Conservation (phyloP, 768 basidiomycete species). For the Pleurotus eryngii region DNA sequence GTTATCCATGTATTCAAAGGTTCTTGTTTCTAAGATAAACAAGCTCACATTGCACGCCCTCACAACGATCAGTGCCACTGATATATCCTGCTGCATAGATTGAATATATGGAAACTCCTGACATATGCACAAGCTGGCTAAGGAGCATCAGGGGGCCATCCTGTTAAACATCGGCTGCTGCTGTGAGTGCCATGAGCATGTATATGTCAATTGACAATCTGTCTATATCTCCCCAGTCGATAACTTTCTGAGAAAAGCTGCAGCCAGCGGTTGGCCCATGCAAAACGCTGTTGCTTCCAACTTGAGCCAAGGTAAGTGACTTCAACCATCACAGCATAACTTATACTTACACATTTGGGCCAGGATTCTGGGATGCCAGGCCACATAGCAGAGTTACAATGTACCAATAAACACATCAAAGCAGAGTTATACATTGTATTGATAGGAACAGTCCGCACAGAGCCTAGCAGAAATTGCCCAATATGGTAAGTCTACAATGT, state of each 20-base stretch:
- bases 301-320: slow-evolving; percentile 23
- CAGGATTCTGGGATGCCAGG: slow-evolving; percentile 63
- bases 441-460: too few species aligned
- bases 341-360: neutral
- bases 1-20: slow-evolving; percentile 28
- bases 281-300: slow-evolving; percentile 34
- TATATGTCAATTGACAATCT: neutral
- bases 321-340: too few species aligned
- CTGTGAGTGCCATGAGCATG: slow-evolving; percentile 23
- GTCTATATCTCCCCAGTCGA: slow-evolving; percentile 27
- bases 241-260: slow-evolving; percentile 34
- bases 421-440: too few species aligned
- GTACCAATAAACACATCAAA: too few species aligned
- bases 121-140: slow-evolving; percentile 27
- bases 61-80: neutral
- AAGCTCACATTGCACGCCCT: neutral
- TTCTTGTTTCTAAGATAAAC: slow-evolving; percentile 26
- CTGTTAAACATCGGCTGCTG: slow-evolving; percentile 42
- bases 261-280: slow-evolving; percentile 36
- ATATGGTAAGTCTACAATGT: too few species aligned
- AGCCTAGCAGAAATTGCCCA: too few species aligned
- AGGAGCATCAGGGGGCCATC: slow-evolving; percentile 24
- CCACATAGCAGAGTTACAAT: too few species aligned
- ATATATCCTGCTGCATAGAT: neutral
- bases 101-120: slow-evolving; percentile 32